Base-by-base conservation (phyloP, 2,329 filamentous ascomycete species). In the Lachnellula hyalina region DNA sequence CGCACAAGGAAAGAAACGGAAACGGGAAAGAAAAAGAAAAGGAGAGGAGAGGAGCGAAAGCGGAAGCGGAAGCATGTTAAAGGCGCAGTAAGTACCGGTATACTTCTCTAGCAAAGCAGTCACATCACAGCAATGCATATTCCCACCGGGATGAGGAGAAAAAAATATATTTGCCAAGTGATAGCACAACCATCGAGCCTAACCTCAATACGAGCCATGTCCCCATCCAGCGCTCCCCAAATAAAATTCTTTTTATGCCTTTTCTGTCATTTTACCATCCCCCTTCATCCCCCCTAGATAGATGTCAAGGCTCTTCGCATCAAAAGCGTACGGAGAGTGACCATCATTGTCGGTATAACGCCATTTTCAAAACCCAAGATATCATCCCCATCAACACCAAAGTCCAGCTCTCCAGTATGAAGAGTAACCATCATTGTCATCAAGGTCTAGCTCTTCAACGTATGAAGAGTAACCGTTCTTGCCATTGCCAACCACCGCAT, bases 301-400 rank as follows among this genome's bases (percentile, higher is more conserved):
- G 57, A 66, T 67, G 63, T 64, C 62, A 56, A 28, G 36, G 64
- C 59, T 54, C 53, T 49, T 53, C 57, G 58, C 56, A 49, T 64
- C 62, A 19, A n/a, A 63, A 34, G 28, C 56, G 61, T 64, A 60
- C 57, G 55, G 61, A 40, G 52, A 63, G 61, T 63, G 55, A 64
- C 60, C 63, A 61, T 65, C 55, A 53, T 63, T 65, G 51, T 46
- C 61, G 15, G 44, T 32, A 17, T 28, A 46, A 46, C 44, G 44
- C 14, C 23, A 3, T 46, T 40, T 40, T 15, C 14, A 14, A 32
- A 46, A 25, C 44, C 23, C 12, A 34, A 21, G 6, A 28, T 11
- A 14, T 21, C 21, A 23, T 21, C 19, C 23, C 44, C 23, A 28
- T 8, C 17, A 11, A 46, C 21, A 17, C 14, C 21, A 17, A 21